Percentiles rank a stretch among this genome's conserved stretches.
Conservation (phyloP, 768 basidiomycete species). For the Pisolithus albus region DNA sequence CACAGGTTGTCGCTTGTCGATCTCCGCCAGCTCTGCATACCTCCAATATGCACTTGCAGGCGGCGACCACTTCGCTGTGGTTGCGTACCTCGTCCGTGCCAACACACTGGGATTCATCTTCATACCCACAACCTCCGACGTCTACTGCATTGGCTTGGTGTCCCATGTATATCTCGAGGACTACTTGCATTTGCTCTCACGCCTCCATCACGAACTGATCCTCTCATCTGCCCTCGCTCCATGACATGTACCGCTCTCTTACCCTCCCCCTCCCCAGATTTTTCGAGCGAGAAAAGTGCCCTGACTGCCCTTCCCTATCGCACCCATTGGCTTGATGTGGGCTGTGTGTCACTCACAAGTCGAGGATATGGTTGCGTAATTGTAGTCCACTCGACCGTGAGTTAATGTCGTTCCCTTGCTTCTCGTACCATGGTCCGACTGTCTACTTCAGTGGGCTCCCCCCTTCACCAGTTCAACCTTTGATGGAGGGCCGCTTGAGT, state of each 20-base stretch:
- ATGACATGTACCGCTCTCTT: conserved; percentile 12
- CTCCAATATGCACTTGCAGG: conserved; percentile 5
- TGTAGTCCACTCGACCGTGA: not conserved
- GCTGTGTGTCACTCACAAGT: conserved; percentile 6
- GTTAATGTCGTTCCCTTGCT: not conserved
- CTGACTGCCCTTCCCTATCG: conserved; percentile 9
- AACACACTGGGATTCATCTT: conserved; percentile 58
- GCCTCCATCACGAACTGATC: conserved; percentile 22
- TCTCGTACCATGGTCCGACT: not conserved
- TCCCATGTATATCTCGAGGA: conserved; percentile 8
- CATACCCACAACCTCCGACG: conserved; percentile 20
- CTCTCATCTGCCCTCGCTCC: conserved; percentile 43
- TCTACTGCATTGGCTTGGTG: conserved; percentile 16
- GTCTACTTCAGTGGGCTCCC: conserved; percentile 14
- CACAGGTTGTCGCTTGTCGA: conserved; percentile 32
- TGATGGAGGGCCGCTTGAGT: conserved; percentile 20
- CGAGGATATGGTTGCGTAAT: not conserved
- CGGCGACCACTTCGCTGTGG: no score
- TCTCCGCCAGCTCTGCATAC: no score
- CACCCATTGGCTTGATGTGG: conserved; percentile 32
- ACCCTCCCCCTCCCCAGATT: conserved; percentile 7
- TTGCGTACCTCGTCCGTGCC: conserved; percentile 31
- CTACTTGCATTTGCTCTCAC: not conserved
- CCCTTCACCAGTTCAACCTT: conserved; percentile 33
- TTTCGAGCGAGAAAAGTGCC: conserved; percentile 17